Evolutionary conservation across 108 stramenopile species (phyloP), one percentile per base, ranked within the genome.

Genomic region (Nitzschia sp.): DNA sequence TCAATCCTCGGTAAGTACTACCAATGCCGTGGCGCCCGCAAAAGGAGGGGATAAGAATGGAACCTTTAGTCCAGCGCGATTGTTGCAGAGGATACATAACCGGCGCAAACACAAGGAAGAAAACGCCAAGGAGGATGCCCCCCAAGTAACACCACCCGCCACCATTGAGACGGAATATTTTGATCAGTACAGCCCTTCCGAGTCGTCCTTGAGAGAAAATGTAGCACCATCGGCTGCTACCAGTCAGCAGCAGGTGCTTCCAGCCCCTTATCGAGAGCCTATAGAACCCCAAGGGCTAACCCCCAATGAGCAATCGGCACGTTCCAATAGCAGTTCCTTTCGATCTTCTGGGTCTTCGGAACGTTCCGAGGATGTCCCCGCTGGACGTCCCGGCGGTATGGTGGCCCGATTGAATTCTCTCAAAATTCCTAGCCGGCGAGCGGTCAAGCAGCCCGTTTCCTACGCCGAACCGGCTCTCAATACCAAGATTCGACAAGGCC

Each of bases 381-480:
- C 8, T 21, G 49, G 49, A 62, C 18, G 23, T 26, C 38, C 61
- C 18, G 38, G 42, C 8, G 33, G 32, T 23, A 62, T 62, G 35
- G 25, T 29, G 31, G 58, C 58, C 15, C 28, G 58, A 1, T 33
- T 59, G 21, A 31, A 33, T 32, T 28, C 58, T 32, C 25, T 59
- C 29, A 66, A 53, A 29, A 42, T 38, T 38, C 23, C 17, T 13
- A 9, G 21, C 6, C 64, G 64, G 26, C 32, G 66, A n/a, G 47
- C 32, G 28, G 74, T 78, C 26, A 78, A 78, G 46, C 63, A 81
- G 46, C 83, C 83, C 9, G 48, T 81, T 36, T 84, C 83, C 9
- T 84, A 84, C 38, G 80, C 83, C 18, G 83, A 84, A 47, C 78
- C 83, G 32, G 58, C 83, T 0, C 32, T 78, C 28, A 75, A 71